Conservation (phyloP, 768 basidiomycete species). For the Boletus pseudopeckii region DNA sequence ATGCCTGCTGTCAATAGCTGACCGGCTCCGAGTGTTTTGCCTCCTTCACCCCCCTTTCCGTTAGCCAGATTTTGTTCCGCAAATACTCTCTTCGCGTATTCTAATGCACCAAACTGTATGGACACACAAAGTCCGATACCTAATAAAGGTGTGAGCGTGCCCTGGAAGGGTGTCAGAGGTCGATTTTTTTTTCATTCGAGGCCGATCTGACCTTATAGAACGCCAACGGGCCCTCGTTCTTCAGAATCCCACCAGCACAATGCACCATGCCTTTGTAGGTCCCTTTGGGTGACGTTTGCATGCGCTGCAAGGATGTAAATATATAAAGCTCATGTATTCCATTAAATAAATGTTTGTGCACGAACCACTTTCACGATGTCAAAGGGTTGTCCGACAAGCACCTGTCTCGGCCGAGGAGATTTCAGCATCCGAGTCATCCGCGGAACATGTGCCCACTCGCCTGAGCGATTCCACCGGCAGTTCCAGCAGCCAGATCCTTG, state of each 20-base stretch:
- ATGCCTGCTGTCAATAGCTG: slow-evolving; percentile 81
- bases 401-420: slow-evolving; percentile 40
- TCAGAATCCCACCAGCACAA: slow-evolving; percentile 87
- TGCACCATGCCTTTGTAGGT: slow-evolving; percentile 86
- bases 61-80: slow-evolving; percentile 53
- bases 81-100: slow-evolving; percentile 81
- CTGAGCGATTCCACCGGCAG: slow-evolving; percentile 89
- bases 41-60: slow-evolving; percentile 65
- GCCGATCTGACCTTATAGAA: slow-evolving; percentile 79
- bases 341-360: slow-evolving; percentile 16
- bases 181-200: not conserved
- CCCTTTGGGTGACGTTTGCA: slow-evolving; percentile 91
- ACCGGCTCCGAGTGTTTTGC: slow-evolving; percentile 50
- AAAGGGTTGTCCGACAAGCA: slow-evolving; percentile 90
- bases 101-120: slow-evolving; percentile 91
- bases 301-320: slow-evolving; percentile 52
- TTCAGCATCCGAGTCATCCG: not conserved
- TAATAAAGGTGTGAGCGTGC: slow-evolving; percentile 83
- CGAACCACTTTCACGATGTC: slow-evolving; percentile 96
- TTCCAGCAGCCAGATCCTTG: slow-evolving; percentile 88
- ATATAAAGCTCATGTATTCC: slow-evolving; percentile 2
- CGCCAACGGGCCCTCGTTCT: slow-evolving; percentile 86
- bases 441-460: slow-evolving; percentile 33
- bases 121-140: slow-evolving; percentile 95
- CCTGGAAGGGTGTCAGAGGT: slow-evolving; percentile 43